phyloP scores from a whole-genome alignment of 768 basidiomycete genomes.

The Dictyophora rubrovolvata region DNA sequence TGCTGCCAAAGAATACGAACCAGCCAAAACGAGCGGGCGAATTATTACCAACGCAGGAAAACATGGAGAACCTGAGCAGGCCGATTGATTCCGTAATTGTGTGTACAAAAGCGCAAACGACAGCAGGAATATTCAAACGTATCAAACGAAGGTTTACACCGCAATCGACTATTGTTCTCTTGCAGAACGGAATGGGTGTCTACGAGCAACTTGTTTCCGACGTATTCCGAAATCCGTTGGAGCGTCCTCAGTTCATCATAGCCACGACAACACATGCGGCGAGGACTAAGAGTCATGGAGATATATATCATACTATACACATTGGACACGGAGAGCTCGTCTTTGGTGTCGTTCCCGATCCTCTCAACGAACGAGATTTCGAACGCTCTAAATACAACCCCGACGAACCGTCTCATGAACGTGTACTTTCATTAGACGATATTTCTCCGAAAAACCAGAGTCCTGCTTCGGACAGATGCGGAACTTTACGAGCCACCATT shows the following conservation, averaged over 20 bases:
- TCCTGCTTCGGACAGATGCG: constrained; percentile 28
- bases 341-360: constrained; percentile 75
- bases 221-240: constrained; percentile 61
- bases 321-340: constrained; percentile 57
- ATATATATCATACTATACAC: constrained; percentile 48
- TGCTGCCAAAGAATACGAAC: constrained; percentile 4
- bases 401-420: constrained; percentile 24
- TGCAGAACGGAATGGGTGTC: constrained; percentile 92
- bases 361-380: constrained; percentile 42
- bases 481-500: constrained; percentile 56
- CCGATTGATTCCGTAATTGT: constrained; percentile 72
- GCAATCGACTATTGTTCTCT: constrained; percentile 75
- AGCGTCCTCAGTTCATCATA: constrained; percentile 79
- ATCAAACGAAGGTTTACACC: constrained; percentile 48
- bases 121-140: constrained; percentile 32
- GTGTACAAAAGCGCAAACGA: constrained; percentile 67
- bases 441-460: constrained; percentile 25
- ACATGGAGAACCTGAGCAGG: constrained; percentile 7
- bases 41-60: not conserved
- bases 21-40: not conserved
- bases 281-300: constrained; percentile 34
- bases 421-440: constrained; percentile 40
- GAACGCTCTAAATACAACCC: constrained; percentile 41
- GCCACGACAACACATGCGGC: constrained; percentile 77
- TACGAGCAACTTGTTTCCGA: constrained; percentile 63